Evolutionary conservation across 345 rosid genomes (phyloP), one percentile per base, ranked within the genome.

Genomic region (Arabidopsis thaliana): DNA sequence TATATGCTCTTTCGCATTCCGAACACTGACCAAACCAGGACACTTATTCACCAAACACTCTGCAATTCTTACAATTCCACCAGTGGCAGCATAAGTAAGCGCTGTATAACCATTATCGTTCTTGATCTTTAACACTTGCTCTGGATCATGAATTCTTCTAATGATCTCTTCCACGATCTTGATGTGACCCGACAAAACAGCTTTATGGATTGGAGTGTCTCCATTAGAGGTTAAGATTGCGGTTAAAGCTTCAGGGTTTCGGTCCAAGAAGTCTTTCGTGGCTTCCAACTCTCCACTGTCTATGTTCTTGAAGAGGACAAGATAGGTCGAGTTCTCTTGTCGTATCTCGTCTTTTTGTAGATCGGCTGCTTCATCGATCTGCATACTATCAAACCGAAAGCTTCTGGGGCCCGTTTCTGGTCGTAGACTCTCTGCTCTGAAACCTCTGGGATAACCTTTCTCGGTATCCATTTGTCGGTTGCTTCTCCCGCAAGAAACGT

Each of bases 31-130:
- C 82, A 88, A 77, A 7, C 78, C 41, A 8, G 74, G 65, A 46
- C 83, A 81, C 70, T 72, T 84, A 1, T 30, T 22, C 44, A 88
- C 90, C 78, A 90, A 78, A 74, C 72, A 77, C 72, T 84, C 85
- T 0, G 91, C 88, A 23, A 90, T 90, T 59, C 71, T 78, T 7
- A 83, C 79, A 65, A 78, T 79, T 3, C 96, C 96, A 72, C 96
- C 96, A 1, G 85, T 85, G 6, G 91, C 91, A 2, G 96, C 96
- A 65, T 82, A 90, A 62, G 79, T 78, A 42, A 90, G 89, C 13
- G 96, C 86, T 0, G 96, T 90, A 59, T 86, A 83, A 44, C 84
- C 83, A 4, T 25, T 56, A 24, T 75, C 82, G 66, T 60, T 76
- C 76, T 71, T 76, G 30, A 72, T 75, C 48, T 30, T 67, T 49